Percentiles rank a stretch among this genome's conserved stretches.
Evolutionary conservation across 352 stramenopile species (phyloP).

Genomic region (Phytophthora hybrid): DNA sequence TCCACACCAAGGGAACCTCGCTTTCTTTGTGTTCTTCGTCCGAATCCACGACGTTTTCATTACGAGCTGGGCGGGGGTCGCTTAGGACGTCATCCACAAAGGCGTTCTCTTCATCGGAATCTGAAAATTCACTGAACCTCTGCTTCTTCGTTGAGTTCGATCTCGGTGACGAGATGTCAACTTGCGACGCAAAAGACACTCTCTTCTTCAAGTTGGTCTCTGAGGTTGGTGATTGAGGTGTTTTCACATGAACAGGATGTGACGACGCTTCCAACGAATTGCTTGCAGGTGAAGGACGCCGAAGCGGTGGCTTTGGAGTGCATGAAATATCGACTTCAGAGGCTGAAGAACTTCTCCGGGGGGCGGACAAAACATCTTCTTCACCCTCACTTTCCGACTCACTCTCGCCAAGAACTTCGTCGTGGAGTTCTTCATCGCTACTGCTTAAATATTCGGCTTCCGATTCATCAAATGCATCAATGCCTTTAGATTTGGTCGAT

Average conservation of each 20-base stretch:
- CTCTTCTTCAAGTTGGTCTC: conserved; percentile 27
- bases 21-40: conserved; percentile 62
- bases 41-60: conserved; percentile 16
- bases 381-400: conserved; percentile 42
- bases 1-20: conserved; percentile 50
- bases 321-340: conserved; percentile 39
- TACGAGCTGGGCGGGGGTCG: conserved; percentile 9
- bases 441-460: conserved; percentile 49
- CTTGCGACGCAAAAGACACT: conserved; percentile 37
- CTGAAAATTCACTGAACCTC: conserved; percentile 24
- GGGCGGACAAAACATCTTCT: conserved; percentile 17
- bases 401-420: conserved; percentile 40
- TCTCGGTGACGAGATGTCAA: conserved; percentile 5
- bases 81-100: conserved; percentile 37
- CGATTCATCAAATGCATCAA: conserved; percentile 59
- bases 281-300: neutral
- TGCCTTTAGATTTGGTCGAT: conserved; percentile 47
- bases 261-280: conserved; percentile 30
- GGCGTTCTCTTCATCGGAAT: conserved; percentile 42
- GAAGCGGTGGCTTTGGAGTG: conserved; percentile 24
- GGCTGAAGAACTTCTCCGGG: neutral
- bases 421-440: conserved; percentile 42
- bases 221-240: neutral
- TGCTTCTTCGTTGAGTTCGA: conserved; percentile 35
- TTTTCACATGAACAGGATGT: conserved; percentile 4